Evolutionary conservation across 441 rosid species (phyloP).

Genomic region (Erodium moschatum): DNA sequence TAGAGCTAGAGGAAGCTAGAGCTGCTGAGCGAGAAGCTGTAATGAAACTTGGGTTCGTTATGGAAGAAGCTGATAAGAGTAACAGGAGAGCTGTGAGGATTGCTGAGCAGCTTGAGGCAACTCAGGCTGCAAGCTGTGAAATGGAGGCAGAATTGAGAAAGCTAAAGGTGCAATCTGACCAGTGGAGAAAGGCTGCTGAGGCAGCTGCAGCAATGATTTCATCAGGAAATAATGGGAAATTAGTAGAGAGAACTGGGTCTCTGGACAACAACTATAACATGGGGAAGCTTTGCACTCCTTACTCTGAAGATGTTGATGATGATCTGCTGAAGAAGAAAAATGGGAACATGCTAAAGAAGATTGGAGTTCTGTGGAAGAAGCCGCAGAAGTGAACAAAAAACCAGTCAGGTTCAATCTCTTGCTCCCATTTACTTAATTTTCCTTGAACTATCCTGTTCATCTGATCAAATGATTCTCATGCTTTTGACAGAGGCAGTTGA

Average conservation of each 20-base stretch:
- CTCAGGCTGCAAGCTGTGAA: constrained; percentile 43
- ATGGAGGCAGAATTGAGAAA: constrained; percentile 58
- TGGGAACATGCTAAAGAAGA: constrained; percentile 61
- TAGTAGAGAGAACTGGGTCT: constrained; percentile 42
- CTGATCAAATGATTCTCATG: not conserved
- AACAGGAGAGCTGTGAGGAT: constrained; percentile 44
- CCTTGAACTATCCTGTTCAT: not conserved
- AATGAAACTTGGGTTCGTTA: constrained; percentile 50
- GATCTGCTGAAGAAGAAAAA: constrained; percentile 50
- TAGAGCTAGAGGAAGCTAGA: constrained; percentile 33
- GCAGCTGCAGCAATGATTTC: constrained; percentile 65
- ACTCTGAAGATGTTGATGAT: constrained; percentile 29
- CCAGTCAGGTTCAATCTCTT: not conserved
- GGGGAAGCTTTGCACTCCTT: constrained; percentile 42
- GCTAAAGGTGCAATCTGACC: constrained; percentile 66
- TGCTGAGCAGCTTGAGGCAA: constrained; percentile 58
- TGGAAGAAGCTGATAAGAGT: constrained; percentile 58
- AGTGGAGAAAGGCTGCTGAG: constrained; percentile 78
- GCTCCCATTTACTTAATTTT: not conserved
- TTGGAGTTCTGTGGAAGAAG: constrained; percentile 70
- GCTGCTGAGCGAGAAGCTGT: constrained; percentile 49
- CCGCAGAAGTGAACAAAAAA: constrained; percentile 35
- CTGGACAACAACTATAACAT: constrained; percentile 35
- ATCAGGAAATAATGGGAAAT: constrained; percentile 47
- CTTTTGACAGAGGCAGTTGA: not conserved